Conservation (phyloP, 2,329 filamentous ascomycete genomes). For the Cladosporium austrohemisphaericum region DNA sequence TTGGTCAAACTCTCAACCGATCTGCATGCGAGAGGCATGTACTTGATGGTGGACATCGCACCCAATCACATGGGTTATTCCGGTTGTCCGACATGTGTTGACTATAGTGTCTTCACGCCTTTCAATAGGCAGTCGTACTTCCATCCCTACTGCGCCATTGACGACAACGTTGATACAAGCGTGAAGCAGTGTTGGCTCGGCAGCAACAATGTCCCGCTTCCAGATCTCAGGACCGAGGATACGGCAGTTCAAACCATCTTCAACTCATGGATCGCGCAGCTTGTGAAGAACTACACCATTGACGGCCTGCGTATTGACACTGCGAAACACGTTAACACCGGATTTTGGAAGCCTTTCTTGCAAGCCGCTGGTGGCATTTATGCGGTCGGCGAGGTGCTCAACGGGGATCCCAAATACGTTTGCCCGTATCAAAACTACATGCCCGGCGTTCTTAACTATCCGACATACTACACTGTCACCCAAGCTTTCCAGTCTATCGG, state of each 20-base stretch:
- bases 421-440: conserved; percentile 31
- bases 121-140: conserved; percentile 36
- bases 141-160: conserved; percentile 52
- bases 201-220: conserved; percentile 42
- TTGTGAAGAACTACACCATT: conserved; percentile 38
- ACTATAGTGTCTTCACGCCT: conserved; percentile 30
- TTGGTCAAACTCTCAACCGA: conserved; percentile 39
- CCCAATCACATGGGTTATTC: conserved; percentile 37
- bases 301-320: conserved; percentile 35
- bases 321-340: conserved; percentile 29
- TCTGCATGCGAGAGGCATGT: conserved; percentile 43
- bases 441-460: conserved; percentile 31
- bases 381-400: conserved; percentile 30
- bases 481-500: conserved; percentile 35
- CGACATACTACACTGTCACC: conserved; percentile 36
- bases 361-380: conserved; percentile 28
- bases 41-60: conserved; percentile 46
- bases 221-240: conserved; percentile 43
- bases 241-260: conserved; percentile 34
- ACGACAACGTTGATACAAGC: conserved; percentile 44
- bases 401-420: conserved; percentile 22
- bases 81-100: conserved; percentile 13
- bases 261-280: conserved; percentile 35
- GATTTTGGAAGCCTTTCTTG: conserved; percentile 28
- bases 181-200: conserved; percentile 45